A percentile compares a stretch with the other conserved stretches of the same genome.
phyloP scores from a whole-genome alignment of 2,329 filamentous ascomycete genomes.

The Fusarium torulosum region DNA sequence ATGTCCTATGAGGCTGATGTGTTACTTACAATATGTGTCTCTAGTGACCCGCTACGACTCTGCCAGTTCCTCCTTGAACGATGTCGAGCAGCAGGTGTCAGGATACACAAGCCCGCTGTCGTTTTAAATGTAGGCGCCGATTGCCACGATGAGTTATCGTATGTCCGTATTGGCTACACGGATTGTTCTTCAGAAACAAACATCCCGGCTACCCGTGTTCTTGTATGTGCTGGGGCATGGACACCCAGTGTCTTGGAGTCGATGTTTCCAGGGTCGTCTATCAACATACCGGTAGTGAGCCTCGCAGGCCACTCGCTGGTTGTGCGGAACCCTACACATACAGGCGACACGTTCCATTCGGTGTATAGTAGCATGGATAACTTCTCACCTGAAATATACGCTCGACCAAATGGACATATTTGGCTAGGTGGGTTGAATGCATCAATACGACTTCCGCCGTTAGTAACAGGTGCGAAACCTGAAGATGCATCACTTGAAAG shows the following conservation, averaged over 20 bases:
- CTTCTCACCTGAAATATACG: slow-evolving; percentile 80
- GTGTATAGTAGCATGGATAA: slow-evolving; percentile 73
- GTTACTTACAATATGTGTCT: slow-evolving; percentile 4
- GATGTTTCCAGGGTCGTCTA: slow-evolving; percentile 70
- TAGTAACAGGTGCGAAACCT: slow-evolving; percentile 40
- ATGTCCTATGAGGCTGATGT: background rate
- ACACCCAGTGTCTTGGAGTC: slow-evolving; percentile 72
- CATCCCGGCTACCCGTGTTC: slow-evolving; percentile 72
- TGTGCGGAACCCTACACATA: slow-evolving; percentile 65
- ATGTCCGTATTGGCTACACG: slow-evolving; percentile 63
- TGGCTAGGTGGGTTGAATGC: slow-evolving; percentile 81
- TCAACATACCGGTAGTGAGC: slow-evolving; percentile 63
- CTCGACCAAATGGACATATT: slow-evolving; percentile 73
- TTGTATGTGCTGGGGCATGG: slow-evolving; percentile 80
- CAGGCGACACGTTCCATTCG: slow-evolving; percentile 71
- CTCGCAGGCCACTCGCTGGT: slow-evolving; percentile 81
- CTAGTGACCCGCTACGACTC: slow-evolving; percentile 73
- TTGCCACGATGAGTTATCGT: slow-evolving; percentile 62
- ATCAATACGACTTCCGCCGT: slow-evolving; percentile 69
- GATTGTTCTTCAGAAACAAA: slow-evolving; percentile 60
- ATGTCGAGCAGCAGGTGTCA: slow-evolving; percentile 71
- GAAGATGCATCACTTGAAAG: slow-evolving; percentile 56
- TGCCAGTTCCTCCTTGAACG: slow-evolving; percentile 73
- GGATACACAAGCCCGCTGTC: slow-evolving; percentile 73
- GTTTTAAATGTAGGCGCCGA: slow-evolving; percentile 67